A percentile compares a stretch with the other conserved stretches of the same genome.
Conservation (phyloP, 768 basidiomycete species). For the Lactarius sp. region DNA sequence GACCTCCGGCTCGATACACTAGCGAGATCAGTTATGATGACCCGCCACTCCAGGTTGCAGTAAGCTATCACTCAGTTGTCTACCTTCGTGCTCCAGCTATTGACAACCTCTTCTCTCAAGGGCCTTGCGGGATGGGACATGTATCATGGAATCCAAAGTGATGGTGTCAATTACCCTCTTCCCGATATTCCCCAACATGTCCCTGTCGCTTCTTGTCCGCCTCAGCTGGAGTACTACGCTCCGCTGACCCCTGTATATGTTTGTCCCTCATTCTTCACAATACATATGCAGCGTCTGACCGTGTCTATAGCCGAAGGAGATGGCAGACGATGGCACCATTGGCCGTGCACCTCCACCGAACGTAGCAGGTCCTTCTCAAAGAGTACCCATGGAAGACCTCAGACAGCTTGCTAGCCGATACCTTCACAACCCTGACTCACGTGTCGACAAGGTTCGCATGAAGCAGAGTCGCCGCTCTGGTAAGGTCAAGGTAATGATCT, state of each 20-base stretch:
- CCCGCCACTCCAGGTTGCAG: neutral
- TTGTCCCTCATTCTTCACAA: too few relatives aligned
- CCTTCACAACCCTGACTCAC: too few relatives aligned
- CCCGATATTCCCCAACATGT: neutral
- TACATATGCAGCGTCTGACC: neutral
- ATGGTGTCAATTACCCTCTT: too few relatives aligned
- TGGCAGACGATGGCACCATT: neutral
- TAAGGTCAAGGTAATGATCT: too few relatives aligned
- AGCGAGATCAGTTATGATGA: neutral
- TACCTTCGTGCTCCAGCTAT: neutral
- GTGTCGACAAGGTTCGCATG: too few relatives aligned
- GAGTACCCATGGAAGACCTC: too few relatives aligned
- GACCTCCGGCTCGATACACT: neutral
- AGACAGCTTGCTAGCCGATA: too few relatives aligned
- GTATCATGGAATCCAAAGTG: neutral
- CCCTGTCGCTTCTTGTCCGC: neutral
- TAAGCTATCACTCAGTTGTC: neutral
- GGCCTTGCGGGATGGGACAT: neutral
- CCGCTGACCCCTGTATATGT: neutral
- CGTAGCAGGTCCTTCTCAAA: neutral
- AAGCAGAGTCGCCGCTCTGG: too few relatives aligned
- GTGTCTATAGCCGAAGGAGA: neutral
- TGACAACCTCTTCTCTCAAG: neutral
- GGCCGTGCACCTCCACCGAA: neutral
- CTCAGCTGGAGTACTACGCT: neutral